Evolutionary conservation across 1,284 basidiomycete genomes (phyloP).

Genomic region (Melanopsichium pennsylvanicum): DNA sequence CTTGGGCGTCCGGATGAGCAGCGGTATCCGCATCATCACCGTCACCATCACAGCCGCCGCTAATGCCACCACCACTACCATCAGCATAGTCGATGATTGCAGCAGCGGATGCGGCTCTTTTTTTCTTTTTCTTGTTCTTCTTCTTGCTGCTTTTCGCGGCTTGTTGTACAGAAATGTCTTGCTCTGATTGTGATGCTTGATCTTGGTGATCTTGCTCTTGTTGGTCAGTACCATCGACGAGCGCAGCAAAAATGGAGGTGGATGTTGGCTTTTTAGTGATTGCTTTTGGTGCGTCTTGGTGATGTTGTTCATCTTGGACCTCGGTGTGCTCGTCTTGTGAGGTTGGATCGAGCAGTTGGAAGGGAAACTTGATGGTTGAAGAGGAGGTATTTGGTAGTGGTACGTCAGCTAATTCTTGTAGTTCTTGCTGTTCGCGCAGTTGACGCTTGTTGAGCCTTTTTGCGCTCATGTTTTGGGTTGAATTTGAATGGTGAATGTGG

Average conservation of each 20-base stretch:
- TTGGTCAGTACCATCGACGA: conserved; percentile 27
- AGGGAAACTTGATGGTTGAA: conserved; percentile 9
- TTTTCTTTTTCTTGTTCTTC: conserved; percentile 61
- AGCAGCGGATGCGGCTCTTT: conserved; percentile 47
- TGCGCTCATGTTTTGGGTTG: conserved; percentile 31
- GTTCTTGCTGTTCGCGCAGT: conserved; percentile 58
- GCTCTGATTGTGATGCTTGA: conserved; percentile 25
- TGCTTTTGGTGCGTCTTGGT: not conserved
- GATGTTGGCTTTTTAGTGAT: conserved; percentile 2
- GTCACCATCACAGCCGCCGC: no score
- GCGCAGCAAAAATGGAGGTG: conserved; percentile 47
- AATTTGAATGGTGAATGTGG: not conserved
- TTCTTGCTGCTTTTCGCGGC: conserved; percentile 26
- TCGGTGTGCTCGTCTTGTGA: conserved; percentile 11
- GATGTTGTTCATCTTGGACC: conserved; percentile 9
- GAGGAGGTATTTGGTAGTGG: conserved; percentile 14
- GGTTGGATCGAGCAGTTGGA: conserved; percentile 17
- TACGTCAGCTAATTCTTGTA: conserved; percentile 44
- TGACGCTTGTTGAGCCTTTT: conserved; percentile 61
- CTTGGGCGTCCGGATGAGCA: not conserved
- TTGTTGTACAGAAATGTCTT: conserved; percentile 25
- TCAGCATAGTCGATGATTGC: no score
- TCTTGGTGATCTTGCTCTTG: conserved; percentile 25
- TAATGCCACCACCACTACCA: no score
- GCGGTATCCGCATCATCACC: not conserved